Base-by-base conservation (phyloP, 371 early-diverging fungal genomes). In the Amoeboaphelidium protococcarum region DNA sequence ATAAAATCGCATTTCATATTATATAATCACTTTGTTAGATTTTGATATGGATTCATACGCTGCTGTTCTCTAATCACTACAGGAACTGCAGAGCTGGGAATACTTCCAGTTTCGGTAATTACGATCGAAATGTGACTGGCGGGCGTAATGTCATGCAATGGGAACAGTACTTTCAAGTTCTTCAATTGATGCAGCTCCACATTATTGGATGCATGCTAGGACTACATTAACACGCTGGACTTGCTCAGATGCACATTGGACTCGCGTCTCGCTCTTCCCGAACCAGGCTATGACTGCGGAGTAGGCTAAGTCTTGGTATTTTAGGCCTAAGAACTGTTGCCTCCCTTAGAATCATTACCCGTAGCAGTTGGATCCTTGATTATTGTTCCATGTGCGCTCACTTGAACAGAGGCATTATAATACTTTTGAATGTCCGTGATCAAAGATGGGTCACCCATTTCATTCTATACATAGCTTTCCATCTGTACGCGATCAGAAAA, bases 391-490 rank as follows among this genome's bases (percentile, higher is more conserved):
- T n/a, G n/a, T n/a, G n/a, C n/a, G n/a, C n/a, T n/a, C n/a, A n/a
- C n/a, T n/a, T n/a, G n/a, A n/a, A n/a, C n/a, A n/a, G n/a, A n/a
- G n/a, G n/a, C n/a, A n/a, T n/a, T n/a, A n/a, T n/a, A n/a, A n/a
- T n/a, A n/a, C n/a, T 16, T 31, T 31, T 25, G 13, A 41, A 13
- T 27, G 26, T 3, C 27, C 12, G 12, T 19, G 25, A 19, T 2
- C n/a, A 2, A 44, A 20, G 45, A 24, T 20, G 25, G 52, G 58
- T 41, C 52, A 62, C 80, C 90, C 47, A 92, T 67, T 59, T 94
- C 96, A 60, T 96, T 94, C 75, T 73, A 72, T 1, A 90, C 92
- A 56, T 90, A 78, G 2, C 90, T 82, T 60, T 94, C 96, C 22
- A 96, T 67, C 56, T 88, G 82, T 20, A 84, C 80, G 13, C 75